Evolutionary conservation across 139 green algal genomes (phyloP), one percentile per base, ranked within the genome.

Genomic region (Chlamydomonas sphaeroides): DNA sequence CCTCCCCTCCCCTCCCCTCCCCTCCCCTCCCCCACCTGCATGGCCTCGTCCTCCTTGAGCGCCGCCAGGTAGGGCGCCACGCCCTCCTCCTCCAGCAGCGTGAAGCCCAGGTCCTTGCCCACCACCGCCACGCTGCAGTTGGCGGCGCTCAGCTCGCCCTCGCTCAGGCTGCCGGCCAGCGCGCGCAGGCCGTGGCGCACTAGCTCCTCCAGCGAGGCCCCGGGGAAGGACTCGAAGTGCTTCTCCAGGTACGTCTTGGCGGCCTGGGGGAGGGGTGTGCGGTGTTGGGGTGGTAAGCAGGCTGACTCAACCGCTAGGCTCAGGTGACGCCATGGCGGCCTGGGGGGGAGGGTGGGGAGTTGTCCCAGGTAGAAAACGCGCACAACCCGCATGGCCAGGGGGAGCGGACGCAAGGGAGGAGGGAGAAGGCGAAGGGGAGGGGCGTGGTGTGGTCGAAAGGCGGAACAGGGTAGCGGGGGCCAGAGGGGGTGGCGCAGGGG

Each of bases 241-340:
- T 96, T 94, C 89, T 99, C 97, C 59, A 99, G 82, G 87, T 99
- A 99, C 8, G 97, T 99, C 88, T 97, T 97, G 45, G 97, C 93
- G 32, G 97, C 95, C 92, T 97, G 91, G 5, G 14, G 45, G 45
- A n/a, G n/a, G n/a, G n/a, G n/a, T n/a, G n/a, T n/a, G n/a, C n/a
- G n/a, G n/a, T n/a, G n/a, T n/a, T n/a, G n/a, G n/a, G n/a, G n/a
- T n/a, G n/a, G n/a, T n/a, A n/a, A n/a, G n/a, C n/a, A n/a, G n/a
- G n/a, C n/a, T n/a, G n/a, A n/a, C n/a, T n/a, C n/a, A n/a, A n/a
- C n/a, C n/a, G n/a, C n/a, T n/a, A n/a, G n/a, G n/a, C n/a, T n/a
- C n/a, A n/a, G n/a, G n/a, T n/a, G n/a, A n/a, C n/a, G n/a, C n/a
- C n/a, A n/a, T n/a, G n/a, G n/a, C n/a, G n/a, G n/a, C n/a, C n/a